phyloP scores from a whole-genome alignment of 2,329 filamentous ascomycete species.

The Fusarium secorum region DNA sequence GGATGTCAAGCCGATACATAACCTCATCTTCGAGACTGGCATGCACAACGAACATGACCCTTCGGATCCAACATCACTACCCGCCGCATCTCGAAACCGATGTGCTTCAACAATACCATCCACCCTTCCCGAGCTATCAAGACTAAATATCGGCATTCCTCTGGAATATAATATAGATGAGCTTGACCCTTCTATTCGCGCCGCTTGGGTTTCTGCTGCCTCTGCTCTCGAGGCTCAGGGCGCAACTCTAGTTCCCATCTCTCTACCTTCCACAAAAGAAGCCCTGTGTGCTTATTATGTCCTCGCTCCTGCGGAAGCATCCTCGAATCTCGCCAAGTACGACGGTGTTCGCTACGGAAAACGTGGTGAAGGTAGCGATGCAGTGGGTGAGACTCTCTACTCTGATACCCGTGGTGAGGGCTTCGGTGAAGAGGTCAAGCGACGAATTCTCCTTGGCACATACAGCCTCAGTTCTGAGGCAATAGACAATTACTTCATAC shows the following conservation, averaged over 20 bases:
- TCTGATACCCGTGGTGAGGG: conserved; percentile 75
- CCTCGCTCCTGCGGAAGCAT: conserved; percentile 91
- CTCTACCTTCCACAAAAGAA: conserved; percentile 81
- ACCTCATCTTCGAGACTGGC: conserved; percentile 59
- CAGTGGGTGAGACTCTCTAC: conserved; percentile 72
- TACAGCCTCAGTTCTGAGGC: conserved; percentile 90
- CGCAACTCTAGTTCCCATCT: conserved; percentile 76
- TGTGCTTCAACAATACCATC: conserved; percentile 47
- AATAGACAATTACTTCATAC: conserved; percentile 95
- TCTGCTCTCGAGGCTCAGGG: conserved; percentile 68
- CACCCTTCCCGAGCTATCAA: conserved; percentile 39
- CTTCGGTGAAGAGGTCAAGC: conserved; percentile 85
- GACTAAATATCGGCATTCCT: conserved; percentile 64
- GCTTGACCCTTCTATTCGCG: conserved; percentile 72
- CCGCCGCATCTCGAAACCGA: conserved; percentile 60
- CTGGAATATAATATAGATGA: conserved; percentile 89
- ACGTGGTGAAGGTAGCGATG: conserved; percentile 60
- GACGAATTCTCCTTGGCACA: conserved; percentile 86
- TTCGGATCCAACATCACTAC: conserved; percentile 78
- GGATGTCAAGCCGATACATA: conserved; percentile 59
- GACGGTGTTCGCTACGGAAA: conserved; percentile 93
- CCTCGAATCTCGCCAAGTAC: conserved; percentile 95
- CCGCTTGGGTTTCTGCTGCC: conserved; percentile 73
- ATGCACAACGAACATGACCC: conserved; percentile 66
- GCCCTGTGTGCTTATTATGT: conserved; percentile 95